Evolutionary conservation across 1,284 basidiomycete species (phyloP).

Genomic region (Vanrija humicola): DNA sequence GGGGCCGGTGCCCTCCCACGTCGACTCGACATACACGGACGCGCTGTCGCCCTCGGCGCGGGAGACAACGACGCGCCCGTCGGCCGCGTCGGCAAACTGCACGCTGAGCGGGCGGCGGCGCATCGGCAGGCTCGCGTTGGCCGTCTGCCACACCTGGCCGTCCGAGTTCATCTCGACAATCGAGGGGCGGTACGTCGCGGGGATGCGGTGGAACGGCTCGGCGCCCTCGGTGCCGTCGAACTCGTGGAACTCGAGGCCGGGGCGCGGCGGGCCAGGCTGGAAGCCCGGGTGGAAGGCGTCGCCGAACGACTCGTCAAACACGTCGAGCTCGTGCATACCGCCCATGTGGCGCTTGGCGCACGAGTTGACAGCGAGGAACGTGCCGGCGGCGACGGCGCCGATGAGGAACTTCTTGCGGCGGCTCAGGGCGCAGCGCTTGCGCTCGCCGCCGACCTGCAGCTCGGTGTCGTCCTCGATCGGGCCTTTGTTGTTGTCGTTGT

Average conservation of each 20-base stretch:
- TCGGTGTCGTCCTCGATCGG: not conserved
- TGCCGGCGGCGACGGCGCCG: not conserved
- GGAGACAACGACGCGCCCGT: constrained; percentile 20
- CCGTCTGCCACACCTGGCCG: constrained; percentile 4
- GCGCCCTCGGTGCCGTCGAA: not conserved
- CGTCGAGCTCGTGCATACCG: not conserved
- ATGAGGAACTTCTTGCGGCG: constrained; percentile 18
- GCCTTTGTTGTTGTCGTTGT: not conserved
- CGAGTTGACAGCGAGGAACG: not conserved
- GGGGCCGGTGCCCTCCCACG: not conserved
- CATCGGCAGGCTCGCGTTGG: constrained; percentile 23
- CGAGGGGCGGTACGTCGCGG: not conserved
- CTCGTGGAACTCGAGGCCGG: not conserved
- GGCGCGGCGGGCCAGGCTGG: not conserved
- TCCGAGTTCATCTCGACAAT: not conserved
- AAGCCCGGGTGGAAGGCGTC: not conserved
- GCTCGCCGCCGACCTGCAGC: constrained; percentile 3
- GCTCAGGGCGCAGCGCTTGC: constrained; percentile 2
- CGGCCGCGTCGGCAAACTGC: constrained; percentile 12
- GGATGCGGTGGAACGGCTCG: too few relatives aligned
- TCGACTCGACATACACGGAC: constrained; percentile 23
- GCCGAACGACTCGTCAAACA: not conserved
- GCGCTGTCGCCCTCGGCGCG: constrained; percentile 10
- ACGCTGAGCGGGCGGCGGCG: constrained; percentile 7
- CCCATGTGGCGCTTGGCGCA: not conserved